Percentiles rank a stretch among this genome's conserved stretches.
Evolutionary conservation across 805 yeast species (phyloP).

Genomic region (Candida fluviatilis): DNA sequence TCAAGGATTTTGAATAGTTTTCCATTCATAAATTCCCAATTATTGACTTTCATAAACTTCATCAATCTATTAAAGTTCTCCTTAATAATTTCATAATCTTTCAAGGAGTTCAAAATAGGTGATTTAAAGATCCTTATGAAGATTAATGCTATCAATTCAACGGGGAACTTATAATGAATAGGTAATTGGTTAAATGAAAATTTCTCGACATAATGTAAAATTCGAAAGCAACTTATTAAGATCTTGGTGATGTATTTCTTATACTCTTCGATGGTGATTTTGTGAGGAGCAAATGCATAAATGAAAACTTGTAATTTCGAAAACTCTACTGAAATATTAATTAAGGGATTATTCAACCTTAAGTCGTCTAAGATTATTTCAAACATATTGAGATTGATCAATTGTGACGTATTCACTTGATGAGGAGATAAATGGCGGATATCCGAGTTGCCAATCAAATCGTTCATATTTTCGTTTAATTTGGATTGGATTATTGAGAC

Average conservation of each 20-base stretch:
- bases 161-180: conserved; percentile 35
- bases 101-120: conserved; percentile 21
- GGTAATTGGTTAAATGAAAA: conserved; percentile 27
- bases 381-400: conserved; percentile 40
- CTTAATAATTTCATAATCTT: conserved; percentile 24
- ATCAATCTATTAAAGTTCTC: conserved; percentile 18
- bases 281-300: conserved; percentile 27
- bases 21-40: conserved; percentile 21
- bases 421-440: conserved; percentile 9
- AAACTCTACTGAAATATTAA: conserved; percentile 30
- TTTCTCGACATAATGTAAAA: conserved; percentile 21
- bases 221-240: conserved; percentile 21
- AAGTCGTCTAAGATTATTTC: conserved; percentile 35
- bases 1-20: conserved; percentile 20
- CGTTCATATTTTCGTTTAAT: conserved; percentile 36
- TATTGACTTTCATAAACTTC: conserved; percentile 13
- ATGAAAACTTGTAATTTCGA: conserved; percentile 35
- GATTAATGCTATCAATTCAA: conserved; percentile 29
- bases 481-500: conserved; percentile 37
- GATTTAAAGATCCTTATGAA: conserved; percentile 29
- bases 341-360: conserved; percentile 18
- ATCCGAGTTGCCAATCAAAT: conserved; percentile 17
- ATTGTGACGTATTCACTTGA: conserved; percentile 21
- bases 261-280: conserved; percentile 25
- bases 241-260: conserved; percentile 23